phyloP scores from a whole-genome alignment of 306 rosid genomes.

The Ochetophila trinervis region DNA sequence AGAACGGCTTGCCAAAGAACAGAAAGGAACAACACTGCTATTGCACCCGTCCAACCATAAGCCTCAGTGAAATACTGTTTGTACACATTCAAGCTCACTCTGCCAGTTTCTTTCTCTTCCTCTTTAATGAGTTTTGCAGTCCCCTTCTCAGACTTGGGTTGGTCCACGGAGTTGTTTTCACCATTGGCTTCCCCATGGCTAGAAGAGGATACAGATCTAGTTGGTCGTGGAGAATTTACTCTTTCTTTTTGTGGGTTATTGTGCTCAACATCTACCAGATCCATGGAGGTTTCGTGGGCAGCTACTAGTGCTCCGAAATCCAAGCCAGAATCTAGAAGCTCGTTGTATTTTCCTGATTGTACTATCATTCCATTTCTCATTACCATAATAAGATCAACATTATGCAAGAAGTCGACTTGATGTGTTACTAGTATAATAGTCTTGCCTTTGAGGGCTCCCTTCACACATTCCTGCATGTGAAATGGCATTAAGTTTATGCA shows the following conservation, averaged over 20 bases:
- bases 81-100: slow-evolving; percentile 65
- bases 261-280: slow-evolving; percentile 69
- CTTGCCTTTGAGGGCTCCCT: slow-evolving; percentile 74
- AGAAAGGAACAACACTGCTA: slow-evolving; percentile 40
- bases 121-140: slow-evolving; percentile 88
- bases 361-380: slow-evolving; percentile 84
- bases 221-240: slow-evolving; percentile 35
- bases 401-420: slow-evolving; percentile 97
- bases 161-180: slow-evolving; percentile 48
- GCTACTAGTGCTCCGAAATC: slow-evolving; percentile 80
- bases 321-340: slow-evolving; percentile 53
- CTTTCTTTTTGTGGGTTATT: slow-evolving; percentile 12
- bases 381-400: slow-evolving; percentile 79
- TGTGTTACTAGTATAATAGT: slow-evolving; percentile 86
- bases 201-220: slow-evolving; percentile 35
- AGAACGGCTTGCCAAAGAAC: slow-evolving; percentile 68
- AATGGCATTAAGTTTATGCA: not conserved
- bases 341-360: slow-evolving; percentile 75
- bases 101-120: slow-evolving; percentile 89
- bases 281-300: slow-evolving; percentile 94
- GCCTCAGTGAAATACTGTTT: slow-evolving; percentile 90
- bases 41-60: slow-evolving; percentile 86
- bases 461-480: slow-evolving; percentile 76
- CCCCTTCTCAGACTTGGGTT: slow-evolving; percentile 44
- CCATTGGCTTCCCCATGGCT: slow-evolving; percentile 43